phyloP scores from a whole-genome alignment of 78 protist species.

The Dictyostelium capitatum region DNA sequence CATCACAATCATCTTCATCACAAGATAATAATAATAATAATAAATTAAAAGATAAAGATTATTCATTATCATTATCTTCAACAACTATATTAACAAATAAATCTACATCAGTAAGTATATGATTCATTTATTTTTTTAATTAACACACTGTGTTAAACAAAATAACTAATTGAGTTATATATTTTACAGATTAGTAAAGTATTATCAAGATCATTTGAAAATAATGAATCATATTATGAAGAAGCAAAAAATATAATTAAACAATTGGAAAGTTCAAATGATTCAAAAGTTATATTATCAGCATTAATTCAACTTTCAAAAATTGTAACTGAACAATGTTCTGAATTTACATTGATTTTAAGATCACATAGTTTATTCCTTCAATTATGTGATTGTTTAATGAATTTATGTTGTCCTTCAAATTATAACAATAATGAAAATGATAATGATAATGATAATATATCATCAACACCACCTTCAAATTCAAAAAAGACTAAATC shows the following conservation, averaged over 20 bases:
- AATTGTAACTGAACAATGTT: not conserved
- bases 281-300: not conserved
- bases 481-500: not conserved
- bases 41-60: too few relatives aligned
- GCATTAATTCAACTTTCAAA: not conserved
- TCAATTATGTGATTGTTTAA: not conserved
- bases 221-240: constrained; percentile 4
- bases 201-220: constrained; percentile 3
- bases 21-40: not conserved
- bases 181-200: not conserved
- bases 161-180: not conserved
- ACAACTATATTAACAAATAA: not conserved
- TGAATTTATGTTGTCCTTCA: not conserved
- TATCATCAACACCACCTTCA: not conserved
- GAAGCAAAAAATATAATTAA: not conserved
- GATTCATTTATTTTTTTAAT: not conserved
- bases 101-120: not conserved
- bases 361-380: constrained; percentile 42
- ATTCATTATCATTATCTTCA: not conserved
- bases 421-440: not conserved
- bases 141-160: not conserved
- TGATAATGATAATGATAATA: not conserved
- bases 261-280: not conserved
- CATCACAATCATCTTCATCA: not conserved
- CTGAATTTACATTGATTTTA: constrained; percentile 28